Conservation (phyloP, 306 rosid genomes). For the Acacia melanoxylon region DNA sequence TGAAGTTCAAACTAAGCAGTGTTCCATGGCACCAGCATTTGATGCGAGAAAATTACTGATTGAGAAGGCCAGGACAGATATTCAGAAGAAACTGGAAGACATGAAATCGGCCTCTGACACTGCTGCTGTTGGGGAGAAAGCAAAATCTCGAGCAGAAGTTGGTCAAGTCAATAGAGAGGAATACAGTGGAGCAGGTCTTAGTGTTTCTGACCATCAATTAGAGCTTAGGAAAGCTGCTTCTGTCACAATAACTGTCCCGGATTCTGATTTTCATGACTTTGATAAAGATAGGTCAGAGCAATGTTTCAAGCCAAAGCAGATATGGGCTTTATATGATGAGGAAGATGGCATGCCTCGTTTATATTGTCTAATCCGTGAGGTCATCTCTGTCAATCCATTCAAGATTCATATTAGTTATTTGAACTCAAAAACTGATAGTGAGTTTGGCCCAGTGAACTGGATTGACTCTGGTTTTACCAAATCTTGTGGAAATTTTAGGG, state of each 20-base stretch:
- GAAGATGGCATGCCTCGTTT: constrained; percentile 99
- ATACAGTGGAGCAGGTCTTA: constrained; percentile 35
- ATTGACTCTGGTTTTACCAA: constrained; percentile 87
- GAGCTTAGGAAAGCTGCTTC: constrained; percentile 55
- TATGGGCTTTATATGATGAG: constrained; percentile 99
- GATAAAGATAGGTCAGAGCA: constrained; percentile 93
- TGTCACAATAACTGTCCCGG: constrained; percentile 72
- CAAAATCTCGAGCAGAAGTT: constrained; percentile 44
- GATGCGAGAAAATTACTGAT: constrained; percentile 82
- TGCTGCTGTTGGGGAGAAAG: constrained; percentile 39
- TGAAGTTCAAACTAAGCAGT: constrained; percentile 64
- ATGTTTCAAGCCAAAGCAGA: constrained; percentile 93
- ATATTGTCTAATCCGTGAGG: constrained; percentile 94
- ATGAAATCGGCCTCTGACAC: constrained; percentile 57
- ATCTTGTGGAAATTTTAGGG: constrained; percentile 97
- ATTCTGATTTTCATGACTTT: constrained; percentile 95
- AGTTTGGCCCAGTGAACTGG: constrained; percentile 87
- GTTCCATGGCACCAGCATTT: constrained; percentile 67
- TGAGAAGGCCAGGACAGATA: constrained; percentile 82
- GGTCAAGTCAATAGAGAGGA: constrained; percentile 45
- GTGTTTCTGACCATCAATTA: constrained; percentile 47
- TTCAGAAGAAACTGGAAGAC: constrained; percentile 77
- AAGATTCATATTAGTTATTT: constrained; percentile 82
- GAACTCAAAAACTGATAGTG: constrained; percentile 87
- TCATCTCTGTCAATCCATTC: constrained; percentile 80